These are phyloP conservation scores for Phaffomyces antillensis DNA, from an alignment of 805 yeast genomes.

Conservation along the genomic window DNA sequence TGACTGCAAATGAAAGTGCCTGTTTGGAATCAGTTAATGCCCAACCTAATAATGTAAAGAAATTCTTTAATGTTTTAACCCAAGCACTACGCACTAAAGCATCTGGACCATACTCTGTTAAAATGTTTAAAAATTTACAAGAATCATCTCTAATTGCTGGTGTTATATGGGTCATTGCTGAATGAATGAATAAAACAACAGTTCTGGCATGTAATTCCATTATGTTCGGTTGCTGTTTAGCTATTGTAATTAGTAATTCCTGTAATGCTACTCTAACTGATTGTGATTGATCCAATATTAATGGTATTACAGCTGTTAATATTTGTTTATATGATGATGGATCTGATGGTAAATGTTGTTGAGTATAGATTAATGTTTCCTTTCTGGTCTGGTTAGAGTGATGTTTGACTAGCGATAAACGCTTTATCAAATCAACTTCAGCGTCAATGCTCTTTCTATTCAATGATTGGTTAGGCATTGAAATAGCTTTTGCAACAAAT, in stretches of 20 bases:
- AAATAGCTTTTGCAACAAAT: conserved; percentile 57
- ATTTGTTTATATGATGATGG: conserved; percentile 51
- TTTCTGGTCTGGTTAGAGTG: conserved; percentile 65
- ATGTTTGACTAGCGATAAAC: conserved; percentile 66
- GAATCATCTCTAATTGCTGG: conserved; percentile 72
- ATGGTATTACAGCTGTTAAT: conserved; percentile 49
- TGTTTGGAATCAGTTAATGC: conserved; percentile 31
- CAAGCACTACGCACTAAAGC: conserved; percentile 58
- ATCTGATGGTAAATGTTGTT: conserved; percentile 43
- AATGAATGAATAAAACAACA: conserved; percentile 67
- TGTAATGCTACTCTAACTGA: conserved; percentile 56
- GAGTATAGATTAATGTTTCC: conserved; percentile 55
- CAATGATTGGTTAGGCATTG: conserved; percentile 32
- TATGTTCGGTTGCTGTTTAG: conserved; percentile 43
- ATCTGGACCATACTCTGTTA: conserved; percentile 48
- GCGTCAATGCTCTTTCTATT: conserved; percentile 11
- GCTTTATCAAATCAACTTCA: conserved; percentile 46
- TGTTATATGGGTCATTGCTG: conserved; percentile 90
- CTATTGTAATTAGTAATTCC: conserved; percentile 40
- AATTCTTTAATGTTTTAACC: conserved; percentile 60
- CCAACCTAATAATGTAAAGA: conserved; percentile 74
- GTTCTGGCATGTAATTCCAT: conserved; percentile 53
- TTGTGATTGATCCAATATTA: conserved; percentile 51
- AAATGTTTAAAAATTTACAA: conserved; percentile 53
- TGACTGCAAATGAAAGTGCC: conserved; percentile 26